Evolutionary conservation across 2,329 filamentous ascomycete species (phyloP).

Genomic region (Ceratocystis cacaofunesta): DNA sequence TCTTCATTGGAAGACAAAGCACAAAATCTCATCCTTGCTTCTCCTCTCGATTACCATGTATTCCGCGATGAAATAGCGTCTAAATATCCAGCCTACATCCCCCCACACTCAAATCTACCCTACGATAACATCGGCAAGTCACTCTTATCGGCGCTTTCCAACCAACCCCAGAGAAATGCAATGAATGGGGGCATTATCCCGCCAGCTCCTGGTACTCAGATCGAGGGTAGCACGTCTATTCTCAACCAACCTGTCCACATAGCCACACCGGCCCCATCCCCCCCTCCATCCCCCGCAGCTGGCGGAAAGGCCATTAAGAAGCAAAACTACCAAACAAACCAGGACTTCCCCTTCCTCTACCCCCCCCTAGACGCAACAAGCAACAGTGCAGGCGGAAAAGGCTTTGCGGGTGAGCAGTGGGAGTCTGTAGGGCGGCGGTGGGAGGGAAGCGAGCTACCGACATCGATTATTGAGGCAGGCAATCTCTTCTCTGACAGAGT

Average conservation of each 20-base stretch:
- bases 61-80: slow-evolving; percentile 95
- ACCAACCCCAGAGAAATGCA: slow-evolving; percentile 50
- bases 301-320: slow-evolving; percentile 94
- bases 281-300: slow-evolving; percentile 73
- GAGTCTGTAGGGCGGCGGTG: slow-evolving; percentile 67
- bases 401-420: slow-evolving; percentile 65
- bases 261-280: slow-evolving; percentile 91
- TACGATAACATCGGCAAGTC: slow-evolving; percentile 84
- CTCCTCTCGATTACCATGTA: slow-evolving; percentile 86
- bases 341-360: slow-evolving; percentile 96
- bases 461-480: slow-evolving; percentile 88
- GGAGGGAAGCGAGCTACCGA: slow-evolving; percentile 88
- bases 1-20: slow-evolving; percentile 43
- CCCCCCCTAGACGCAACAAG: slow-evolving; percentile 79
- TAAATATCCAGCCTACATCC: slow-evolving; percentile 93
- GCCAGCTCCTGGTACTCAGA: slow-evolving; percentile 37
- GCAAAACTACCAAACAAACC: slow-evolving; percentile 98
- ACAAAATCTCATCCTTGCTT: slow-evolving; percentile 75
- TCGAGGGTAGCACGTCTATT: slow-evolving; percentile 54
- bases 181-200: slow-evolving; percentile 48
- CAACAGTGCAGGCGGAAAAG: slow-evolving; percentile 82
- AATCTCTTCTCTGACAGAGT: slow-evolving; percentile 82
- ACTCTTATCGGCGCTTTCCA: slow-evolving; percentile 70
- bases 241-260: slow-evolving; percentile 94
- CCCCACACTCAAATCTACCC: slow-evolving; percentile 67